Base-by-base conservation (phyloP, 2,329 filamentous ascomycete genomes). In the Fusarium penzigii region DNA sequence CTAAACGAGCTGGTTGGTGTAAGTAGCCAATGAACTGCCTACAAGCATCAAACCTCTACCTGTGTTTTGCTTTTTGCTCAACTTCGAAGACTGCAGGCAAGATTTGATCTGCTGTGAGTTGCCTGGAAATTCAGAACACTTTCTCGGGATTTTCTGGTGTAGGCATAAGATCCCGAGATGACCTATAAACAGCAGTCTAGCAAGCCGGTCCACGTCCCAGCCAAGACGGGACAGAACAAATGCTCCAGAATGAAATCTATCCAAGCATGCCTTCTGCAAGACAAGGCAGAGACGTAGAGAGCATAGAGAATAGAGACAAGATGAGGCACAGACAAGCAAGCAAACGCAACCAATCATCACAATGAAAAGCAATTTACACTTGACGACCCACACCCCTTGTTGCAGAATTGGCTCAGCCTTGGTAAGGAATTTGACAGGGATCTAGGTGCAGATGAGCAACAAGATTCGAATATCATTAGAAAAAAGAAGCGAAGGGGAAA, bases 1-100 rank as follows among this genome's bases (percentile, higher is more conserved):
- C 48, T 36, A 46, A 42, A 53, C 39, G 47, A 57, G 55, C 49
- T 61, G 50, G 58, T 57, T 61, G 50, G 56, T 44, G 55, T 49
- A 52, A 42, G 48, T 56, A 20, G 41, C 40, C 52, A 50, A 61
- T 58, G 20, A 25, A 25, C 20, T 51, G 52, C 39, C 46, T 50
- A 39, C 43, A 48, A 46, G 12, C 39, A 45, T 34, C 9, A 40
- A 16, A 14, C 44, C 44, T 41, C 36, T 42, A 40, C 41, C 40
- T 45, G 39, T 17, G 48, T 42, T 39, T 61, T 61, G 53, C 50
- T 61, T 61, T 52, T 25, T 25, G 4, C 20, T n/a, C 20, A 25
- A 25, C 20, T 25, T 36, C 32, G 13, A 36, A 36, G 32, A 36
- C 32, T 36, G 32, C 32, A 36, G 32, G 9, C 32, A 36, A 36